phyloP scores from a whole-genome alignment of 306 rosid genomes.

The Alnus glutinosa region DNA sequence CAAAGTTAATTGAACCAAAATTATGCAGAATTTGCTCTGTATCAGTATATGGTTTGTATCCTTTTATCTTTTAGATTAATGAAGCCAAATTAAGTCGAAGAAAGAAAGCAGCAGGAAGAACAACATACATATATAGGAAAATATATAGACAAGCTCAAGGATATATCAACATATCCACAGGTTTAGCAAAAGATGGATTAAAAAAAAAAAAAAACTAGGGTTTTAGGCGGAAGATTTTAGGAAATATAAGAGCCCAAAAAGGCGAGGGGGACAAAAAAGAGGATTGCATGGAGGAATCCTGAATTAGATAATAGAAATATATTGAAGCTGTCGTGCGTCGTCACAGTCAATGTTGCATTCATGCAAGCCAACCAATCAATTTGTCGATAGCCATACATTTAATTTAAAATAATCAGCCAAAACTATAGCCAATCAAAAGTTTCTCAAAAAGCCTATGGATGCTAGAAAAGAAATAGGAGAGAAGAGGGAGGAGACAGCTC shows the following conservation, averaged over 20 bases:
- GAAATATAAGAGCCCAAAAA: slow-evolving; percentile 33
- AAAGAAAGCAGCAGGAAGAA: not conserved
- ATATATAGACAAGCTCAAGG: slow-evolving; percentile 21
- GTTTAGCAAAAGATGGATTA: slow-evolving; percentile 34
- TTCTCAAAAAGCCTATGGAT: slow-evolving; percentile 35
- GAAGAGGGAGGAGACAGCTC: slow-evolving; percentile 31
- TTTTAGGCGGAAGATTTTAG: slow-evolving; percentile 37
- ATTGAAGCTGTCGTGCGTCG: slow-evolving; percentile 54
- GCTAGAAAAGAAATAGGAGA: slow-evolving; percentile 18
- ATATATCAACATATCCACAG: slow-evolving; percentile 27
- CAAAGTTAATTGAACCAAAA: not conserved
- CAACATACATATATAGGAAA: slow-evolving; percentile 20
- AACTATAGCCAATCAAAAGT: slow-evolving; percentile 37
- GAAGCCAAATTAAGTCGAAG: not conserved
- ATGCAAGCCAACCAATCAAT: slow-evolving; percentile 72
- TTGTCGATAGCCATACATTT: slow-evolving; percentile 51
- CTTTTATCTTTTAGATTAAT: not conserved
- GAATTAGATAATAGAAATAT: slow-evolving; percentile 41
- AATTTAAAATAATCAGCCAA: slow-evolving; percentile 34
- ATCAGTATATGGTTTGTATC: not conserved
- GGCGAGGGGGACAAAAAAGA: slow-evolving; percentile 62
- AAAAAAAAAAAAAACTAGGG: slow-evolving; percentile 33
- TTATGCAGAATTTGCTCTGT: not conserved
- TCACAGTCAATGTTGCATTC: slow-evolving; percentile 72
- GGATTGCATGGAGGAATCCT: slow-evolving; percentile 54